A percentile compares a stretch with the other conserved stretches of the same genome.
Conservation (phyloP, 148 eudicot genomes). For the Chenopodium berlandieri region DNA sequence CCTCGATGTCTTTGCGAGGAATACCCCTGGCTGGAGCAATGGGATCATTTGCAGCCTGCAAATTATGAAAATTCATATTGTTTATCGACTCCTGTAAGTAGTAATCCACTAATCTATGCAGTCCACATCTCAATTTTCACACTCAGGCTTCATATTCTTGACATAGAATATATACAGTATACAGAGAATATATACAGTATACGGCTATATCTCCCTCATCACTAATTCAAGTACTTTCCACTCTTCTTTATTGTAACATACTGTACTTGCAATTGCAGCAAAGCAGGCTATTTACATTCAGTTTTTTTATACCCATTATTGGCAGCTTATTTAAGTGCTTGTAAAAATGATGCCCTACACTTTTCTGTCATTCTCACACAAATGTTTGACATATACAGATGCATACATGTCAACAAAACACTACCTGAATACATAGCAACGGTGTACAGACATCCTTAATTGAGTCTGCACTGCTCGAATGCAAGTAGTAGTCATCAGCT, state of each 20-base stretch:
- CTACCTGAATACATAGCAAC: constrained; percentile 88
- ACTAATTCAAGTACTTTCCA: background rate
- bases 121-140: background rate
- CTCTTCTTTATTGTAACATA: background rate
- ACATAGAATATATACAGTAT: background rate
- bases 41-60: constrained; percentile 96
- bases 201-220: background rate
- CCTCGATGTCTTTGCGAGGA: constrained; percentile 82
- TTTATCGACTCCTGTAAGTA: background rate
- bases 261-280: background rate
- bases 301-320: too few species aligned
- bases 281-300: background rate
- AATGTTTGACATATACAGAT: background rate
- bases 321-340: background rate
- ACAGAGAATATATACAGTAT: background rate
- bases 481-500: constrained; percentile 86
- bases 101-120: background rate
- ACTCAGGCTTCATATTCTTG: background rate
- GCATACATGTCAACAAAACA: constrained; percentile 7
- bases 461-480: constrained; percentile 88
- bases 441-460: constrained; percentile 69
- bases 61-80: background rate
- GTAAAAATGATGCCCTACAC: background rate
- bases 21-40: constrained; percentile 96
- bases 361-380: background rate